Evolutionary conservation across 108 stramenopile genomes (phyloP).

Genomic region (Pseudonitzschia multiseries): DNA sequence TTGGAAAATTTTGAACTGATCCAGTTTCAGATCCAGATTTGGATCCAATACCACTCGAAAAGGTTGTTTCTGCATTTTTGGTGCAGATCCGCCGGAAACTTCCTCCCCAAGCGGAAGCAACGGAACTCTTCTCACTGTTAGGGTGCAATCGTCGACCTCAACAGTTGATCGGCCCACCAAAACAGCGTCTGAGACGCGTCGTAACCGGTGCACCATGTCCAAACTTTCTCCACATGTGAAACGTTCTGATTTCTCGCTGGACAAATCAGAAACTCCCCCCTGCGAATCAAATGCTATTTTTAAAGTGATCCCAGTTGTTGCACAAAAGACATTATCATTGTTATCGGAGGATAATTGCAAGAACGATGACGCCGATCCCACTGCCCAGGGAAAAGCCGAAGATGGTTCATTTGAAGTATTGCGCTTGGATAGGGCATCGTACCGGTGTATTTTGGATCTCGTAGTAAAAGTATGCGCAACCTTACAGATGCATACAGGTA

Average conservation of each 20-base stretch:
- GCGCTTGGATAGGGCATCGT: background rate
- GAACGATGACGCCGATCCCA: background rate
- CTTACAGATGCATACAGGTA: background rate
- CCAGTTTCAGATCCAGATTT: conserved; percentile 35
- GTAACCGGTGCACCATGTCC: conserved; percentile 83
- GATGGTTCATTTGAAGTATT: background rate
- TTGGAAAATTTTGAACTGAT: conserved; percentile 48
- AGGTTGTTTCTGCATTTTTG: conserved; percentile 41
- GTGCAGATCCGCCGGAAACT: background rate
- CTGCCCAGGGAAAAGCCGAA: conserved; percentile 1
- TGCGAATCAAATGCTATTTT: conserved; percentile 76
- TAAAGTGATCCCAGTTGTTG: conserved; percentile 58
- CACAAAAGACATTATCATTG: background rate
- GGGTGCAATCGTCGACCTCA: conserved; percentile 65
- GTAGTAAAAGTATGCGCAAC: background rate
- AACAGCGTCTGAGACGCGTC: conserved; percentile 60
- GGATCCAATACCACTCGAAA: conserved; percentile 77
- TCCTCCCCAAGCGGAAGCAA: conserved; percentile 23
- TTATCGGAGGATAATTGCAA: background rate
- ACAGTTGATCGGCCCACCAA: conserved; percentile 81
- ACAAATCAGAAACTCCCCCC: conserved; percentile 68
- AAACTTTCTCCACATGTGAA: conserved; percentile 73
- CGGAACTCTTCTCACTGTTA: conserved; percentile 66
- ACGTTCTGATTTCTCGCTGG: conserved; percentile 49
- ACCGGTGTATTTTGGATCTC: background rate